These are phyloP conservation scores for Ascoidea asiatica DNA, from an alignment of 805 yeast genomes.

Conservation along the genomic window DNA sequence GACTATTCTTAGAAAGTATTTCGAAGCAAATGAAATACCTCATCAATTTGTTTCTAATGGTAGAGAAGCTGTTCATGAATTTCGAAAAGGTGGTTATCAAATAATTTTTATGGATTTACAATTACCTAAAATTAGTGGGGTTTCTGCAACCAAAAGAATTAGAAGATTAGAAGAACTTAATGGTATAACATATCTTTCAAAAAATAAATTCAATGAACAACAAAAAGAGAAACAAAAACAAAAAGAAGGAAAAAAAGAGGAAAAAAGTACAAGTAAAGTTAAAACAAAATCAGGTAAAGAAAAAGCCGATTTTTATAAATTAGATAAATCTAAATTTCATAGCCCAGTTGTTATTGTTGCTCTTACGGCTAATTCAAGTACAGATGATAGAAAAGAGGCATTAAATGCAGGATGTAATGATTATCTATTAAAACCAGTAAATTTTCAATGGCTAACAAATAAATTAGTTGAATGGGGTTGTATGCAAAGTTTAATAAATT, in stretches of 20 bases:
- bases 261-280: conserved; percentile 13
- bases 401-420: conserved; percentile 97
- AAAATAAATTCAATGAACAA: conserved; percentile 8
- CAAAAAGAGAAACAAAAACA: background rate
- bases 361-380: conserved; percentile 80
- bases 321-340: conserved; percentile 53
- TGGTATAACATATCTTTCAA: conserved; percentile 40
- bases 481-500: conserved; percentile 94
- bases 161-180: conserved; percentile 71
- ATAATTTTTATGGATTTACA: conserved; percentile 95
- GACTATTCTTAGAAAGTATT: conserved; percentile 77
- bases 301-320: conserved; percentile 25
- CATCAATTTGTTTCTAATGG: conserved; percentile 88
- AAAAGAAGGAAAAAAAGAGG: background rate
- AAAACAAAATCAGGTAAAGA: conserved; percentile 11
- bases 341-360: conserved; percentile 98
- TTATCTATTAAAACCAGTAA: conserved; percentile 91
- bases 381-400: conserved; percentile 79
- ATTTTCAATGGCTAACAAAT: conserved; percentile 83
- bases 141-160: conserved; percentile 89
- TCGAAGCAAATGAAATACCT: conserved; percentile 73
- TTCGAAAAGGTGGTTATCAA: conserved; percentile 93
- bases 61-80: conserved; percentile 84
- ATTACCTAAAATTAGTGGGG: conserved; percentile 89
- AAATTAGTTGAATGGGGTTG: conserved; percentile 98